Percentiles rank a stretch among this genome's conserved stretches.
phyloP scores from a whole-genome alignment of 371 early-diverging fungal species.

The Dinochytrium kinnereticum region DNA sequence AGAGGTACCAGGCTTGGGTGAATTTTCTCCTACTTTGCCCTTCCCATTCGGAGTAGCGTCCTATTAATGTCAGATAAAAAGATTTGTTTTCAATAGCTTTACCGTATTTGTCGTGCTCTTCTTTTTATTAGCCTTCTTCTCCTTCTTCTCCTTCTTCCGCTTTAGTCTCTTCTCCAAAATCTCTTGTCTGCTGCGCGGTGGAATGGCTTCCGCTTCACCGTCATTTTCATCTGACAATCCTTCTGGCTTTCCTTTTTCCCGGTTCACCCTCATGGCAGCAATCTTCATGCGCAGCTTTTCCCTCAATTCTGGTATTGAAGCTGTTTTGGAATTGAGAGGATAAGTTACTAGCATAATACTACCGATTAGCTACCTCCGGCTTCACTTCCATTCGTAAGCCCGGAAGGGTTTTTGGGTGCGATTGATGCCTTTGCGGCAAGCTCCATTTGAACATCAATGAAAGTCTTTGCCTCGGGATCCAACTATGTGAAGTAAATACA shows the following conservation, averaged over 20 bases:
- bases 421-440: conserved; percentile 19
- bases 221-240: background rate
- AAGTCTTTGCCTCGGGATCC: conserved; percentile 42
- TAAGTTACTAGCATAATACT: conserved; percentile 19
- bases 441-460: conserved; percentile 60
- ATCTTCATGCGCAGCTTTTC: conserved; percentile 71
- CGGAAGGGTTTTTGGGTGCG: conserved; percentile 3
- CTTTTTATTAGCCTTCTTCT: conserved; percentile 44
- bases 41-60: too few species aligned
- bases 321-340: background rate
- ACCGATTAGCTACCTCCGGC: too few species aligned
- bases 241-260: background rate
- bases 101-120: background rate
- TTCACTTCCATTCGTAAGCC: too few species aligned
- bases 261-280: background rate
- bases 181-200: conserved; percentile 71
- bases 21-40: background rate
- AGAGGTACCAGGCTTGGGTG: background rate
- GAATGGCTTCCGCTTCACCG: conserved; percentile 30
- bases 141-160: conserved; percentile 73
- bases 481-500: conserved; percentile 18
- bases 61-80: too few species aligned
- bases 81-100: too few species aligned
- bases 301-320: conserved; percentile 69
- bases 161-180: conserved; percentile 76